A percentile compares a stretch with the other conserved stretches of the same genome.
These are phyloP conservation scores for Cyclotella sp. DNA, from an alignment of 108 stramenopile species.

Conservation along the genomic window DNA sequence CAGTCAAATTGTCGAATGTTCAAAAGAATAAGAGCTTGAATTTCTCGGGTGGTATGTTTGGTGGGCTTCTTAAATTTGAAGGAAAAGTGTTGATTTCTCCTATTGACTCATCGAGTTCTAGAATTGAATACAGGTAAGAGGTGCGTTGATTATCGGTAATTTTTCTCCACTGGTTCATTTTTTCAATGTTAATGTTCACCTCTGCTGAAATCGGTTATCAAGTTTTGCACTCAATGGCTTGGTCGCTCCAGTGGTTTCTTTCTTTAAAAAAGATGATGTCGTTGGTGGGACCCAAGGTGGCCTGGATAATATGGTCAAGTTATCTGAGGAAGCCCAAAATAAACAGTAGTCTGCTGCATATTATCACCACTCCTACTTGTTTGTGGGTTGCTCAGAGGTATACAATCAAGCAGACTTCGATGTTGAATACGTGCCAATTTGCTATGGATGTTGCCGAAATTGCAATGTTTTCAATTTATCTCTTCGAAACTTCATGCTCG, in stretches of 20 bases:
- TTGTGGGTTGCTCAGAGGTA: too few relatives aligned
- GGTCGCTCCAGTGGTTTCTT: constrained; percentile 28
- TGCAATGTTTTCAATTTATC: too few relatives aligned
- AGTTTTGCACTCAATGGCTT: constrained; percentile 51
- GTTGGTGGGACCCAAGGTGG: constrained; percentile 53
- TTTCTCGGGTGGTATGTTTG: constrained; percentile 39
- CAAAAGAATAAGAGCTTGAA: constrained; percentile 37
- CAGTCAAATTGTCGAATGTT: constrained; percentile 38
- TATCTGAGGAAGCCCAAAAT: constrained; percentile 53
- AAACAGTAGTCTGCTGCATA: too few relatives aligned
- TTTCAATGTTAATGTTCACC: background rate
- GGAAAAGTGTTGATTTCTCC: constrained; percentile 46
- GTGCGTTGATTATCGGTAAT: background rate
- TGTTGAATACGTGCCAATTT: too few relatives aligned
- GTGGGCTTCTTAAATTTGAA: constrained; percentile 28
- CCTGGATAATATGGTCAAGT: constrained; percentile 53
- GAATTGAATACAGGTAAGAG: constrained; percentile 40
- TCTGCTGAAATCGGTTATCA: background rate
- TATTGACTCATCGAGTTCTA: constrained; percentile 28
- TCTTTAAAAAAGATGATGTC: constrained; percentile 38
- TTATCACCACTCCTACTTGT: too few relatives aligned
- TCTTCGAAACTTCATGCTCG: too few relatives aligned
- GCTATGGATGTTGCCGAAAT: too few relatives aligned
- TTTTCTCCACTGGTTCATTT: background rate
- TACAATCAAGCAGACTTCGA: too few relatives aligned